Evolutionary conservation across 2,329 filamentous ascomycete genomes (phyloP).

Genomic region (Lasiodiplodia citricola): DNA sequence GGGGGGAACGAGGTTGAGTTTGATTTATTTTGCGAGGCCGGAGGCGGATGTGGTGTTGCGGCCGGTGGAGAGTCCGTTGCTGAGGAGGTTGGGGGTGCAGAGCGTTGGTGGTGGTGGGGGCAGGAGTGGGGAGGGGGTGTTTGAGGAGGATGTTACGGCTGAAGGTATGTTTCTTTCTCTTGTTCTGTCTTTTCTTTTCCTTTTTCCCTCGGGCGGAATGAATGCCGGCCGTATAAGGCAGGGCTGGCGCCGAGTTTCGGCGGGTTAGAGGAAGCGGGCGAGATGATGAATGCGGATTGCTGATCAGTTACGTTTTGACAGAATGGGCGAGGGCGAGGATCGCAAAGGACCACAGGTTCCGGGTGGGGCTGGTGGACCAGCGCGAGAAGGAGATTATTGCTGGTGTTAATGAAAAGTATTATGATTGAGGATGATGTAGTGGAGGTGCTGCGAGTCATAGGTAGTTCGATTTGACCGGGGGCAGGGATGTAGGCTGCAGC

Average conservation of each 20-base stretch:
- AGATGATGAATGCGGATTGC: background rate
- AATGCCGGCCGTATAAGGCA: background rate
- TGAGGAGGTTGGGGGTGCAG: slow-evolving; percentile 32
- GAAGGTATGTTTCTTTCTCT: background rate
- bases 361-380: slow-evolving; percentile 13
- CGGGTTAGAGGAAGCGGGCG: background rate
- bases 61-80: slow-evolving; percentile 40
- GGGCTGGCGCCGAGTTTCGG: background rate
- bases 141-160: slow-evolving; percentile 1
- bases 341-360: slow-evolving; percentile 13
- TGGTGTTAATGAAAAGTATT: slow-evolving; percentile 6
- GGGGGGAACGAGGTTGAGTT: slow-evolving; percentile 43
- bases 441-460: background rate
- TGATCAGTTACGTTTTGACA: background rate
- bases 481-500: background rate
- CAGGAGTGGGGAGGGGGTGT: background rate
- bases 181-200: background rate
- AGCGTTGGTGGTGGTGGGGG: too few relatives aligned
- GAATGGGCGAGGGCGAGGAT: slow-evolving; percentile 7
- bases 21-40: slow-evolving; percentile 50
- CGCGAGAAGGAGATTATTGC: slow-evolving; percentile 7
- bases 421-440: background rate
- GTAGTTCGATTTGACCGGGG: background rate
- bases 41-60: slow-evolving; percentile 45
- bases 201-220: background rate